phyloP scores from a whole-genome alignment of 495 filamentous ascomycete genomes.

The Aspergillus diversus region DNA sequence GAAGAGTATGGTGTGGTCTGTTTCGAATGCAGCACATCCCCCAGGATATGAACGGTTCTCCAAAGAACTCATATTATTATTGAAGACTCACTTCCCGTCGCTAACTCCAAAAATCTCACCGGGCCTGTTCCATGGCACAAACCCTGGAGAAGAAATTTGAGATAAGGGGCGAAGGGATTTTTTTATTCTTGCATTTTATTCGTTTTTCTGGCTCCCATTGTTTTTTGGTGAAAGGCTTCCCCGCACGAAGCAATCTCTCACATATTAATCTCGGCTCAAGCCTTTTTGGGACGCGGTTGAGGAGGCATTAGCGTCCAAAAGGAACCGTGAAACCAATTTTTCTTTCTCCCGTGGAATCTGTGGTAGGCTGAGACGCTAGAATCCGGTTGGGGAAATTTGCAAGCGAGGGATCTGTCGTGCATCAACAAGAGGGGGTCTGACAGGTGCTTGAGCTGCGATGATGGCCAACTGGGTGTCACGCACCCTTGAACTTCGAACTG shows the following conservation, averaged over 20 bases:
- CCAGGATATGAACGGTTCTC: neutral
- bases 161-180: neutral
- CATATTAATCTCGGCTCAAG: neutral
- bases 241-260: neutral
- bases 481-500: no score
- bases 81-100: neutral
- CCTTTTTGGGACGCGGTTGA: conserved; percentile 4
- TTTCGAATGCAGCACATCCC: neutral
- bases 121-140: neutral
- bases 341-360: neutral
- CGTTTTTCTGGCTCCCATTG: neutral
- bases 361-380: neutral
- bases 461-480: no score
- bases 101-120: conserved; percentile 1
- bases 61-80: neutral
- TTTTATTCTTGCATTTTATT: no score
- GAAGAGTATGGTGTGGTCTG: neutral
- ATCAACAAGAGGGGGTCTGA: neutral
- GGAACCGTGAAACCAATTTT: neutral
- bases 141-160: neutral
- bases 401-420: neutral
- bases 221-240: no score
- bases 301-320: neutral
- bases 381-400: neutral
- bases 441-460: neutral